Evolutionary conservation across 495 filamentous ascomycete species (phyloP), one percentile per base, ranked within the genome.

Genomic region (Tuber indicum): DNA sequence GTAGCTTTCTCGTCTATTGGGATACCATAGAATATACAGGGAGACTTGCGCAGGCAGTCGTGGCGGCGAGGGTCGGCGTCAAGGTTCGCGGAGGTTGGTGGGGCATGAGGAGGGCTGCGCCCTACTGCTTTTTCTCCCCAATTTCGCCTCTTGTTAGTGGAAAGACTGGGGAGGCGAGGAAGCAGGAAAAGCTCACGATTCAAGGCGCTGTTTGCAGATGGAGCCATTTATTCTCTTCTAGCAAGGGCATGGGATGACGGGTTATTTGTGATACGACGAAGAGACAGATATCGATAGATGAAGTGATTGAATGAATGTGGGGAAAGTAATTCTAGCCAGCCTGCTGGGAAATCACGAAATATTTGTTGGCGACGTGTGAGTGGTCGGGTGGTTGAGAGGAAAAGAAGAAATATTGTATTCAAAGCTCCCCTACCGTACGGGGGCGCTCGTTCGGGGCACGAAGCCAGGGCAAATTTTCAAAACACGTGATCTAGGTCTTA

Each of bases 211-310:
- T 49, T 74, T 6, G 71, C 58, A 14, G 75, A 73, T 43, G 75
- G 71, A 42, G 75, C 75, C 75, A 76, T 76, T 66, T 66, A 26
- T 66, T 66, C 58, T 66, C 26, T 36, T 66, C 58, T 36, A 66
- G 26, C 58, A 66, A 66, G 58, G 26, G 58, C 58, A 66, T 66
- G 26, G 36, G 32, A 41, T 66, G 26, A 66, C 32, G 32, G 58
- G 32, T 5, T 66, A 36, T 66, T 66, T 66, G 58, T 66, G 58
- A 66, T 66, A 66, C 58, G 58, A 66, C 26, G 58, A 66, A 66
- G 14, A 66, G 58, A 66, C 4, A 66, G 26, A 36, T 66, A 66
- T 36, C 26, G 5, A 66, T 66, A 66, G 58, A 32, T 66, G 32
- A 66, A 66, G 26, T 66, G 26, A 66, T 16, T 66, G 14, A 66